These are phyloP conservation scores for Hippophae rhamnoides DNA, from an alignment of 306 rosid species.

Conservation along the genomic window DNA sequence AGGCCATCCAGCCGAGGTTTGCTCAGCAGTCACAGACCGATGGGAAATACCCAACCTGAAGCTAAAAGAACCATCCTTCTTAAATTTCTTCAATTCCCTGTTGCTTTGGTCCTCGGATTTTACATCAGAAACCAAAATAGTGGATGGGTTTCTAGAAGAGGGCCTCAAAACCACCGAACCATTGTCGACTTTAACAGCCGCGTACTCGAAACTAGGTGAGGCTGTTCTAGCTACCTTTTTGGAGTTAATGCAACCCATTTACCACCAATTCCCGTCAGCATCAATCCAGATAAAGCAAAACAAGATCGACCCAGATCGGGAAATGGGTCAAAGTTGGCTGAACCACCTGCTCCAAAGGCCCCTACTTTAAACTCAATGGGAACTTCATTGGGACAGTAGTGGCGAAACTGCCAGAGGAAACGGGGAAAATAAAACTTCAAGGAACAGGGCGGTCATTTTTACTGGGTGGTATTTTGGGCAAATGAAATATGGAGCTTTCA, in stretches of 20 bases:
- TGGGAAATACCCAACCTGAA: constrained; percentile 40
- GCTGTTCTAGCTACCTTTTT: constrained; percentile 25
- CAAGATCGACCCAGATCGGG: constrained; percentile 25
- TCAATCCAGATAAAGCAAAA: constrained; percentile 9
- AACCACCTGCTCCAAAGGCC: background rate
- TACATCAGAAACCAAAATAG: constrained; percentile 8
- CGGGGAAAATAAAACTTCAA: background rate
- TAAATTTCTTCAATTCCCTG: constrained; percentile 31
- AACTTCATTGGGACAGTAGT: constrained; percentile 9
- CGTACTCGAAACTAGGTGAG: constrained; percentile 18
- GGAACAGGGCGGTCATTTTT: constrained; percentile 9
- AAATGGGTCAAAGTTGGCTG: constrained; percentile 20
- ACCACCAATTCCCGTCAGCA: constrained; percentile 28
- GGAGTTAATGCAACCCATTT: constrained; percentile 93
- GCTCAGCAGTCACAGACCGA: constrained; percentile 62
- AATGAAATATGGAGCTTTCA: constrained; percentile 7
- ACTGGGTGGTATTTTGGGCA: background rate
- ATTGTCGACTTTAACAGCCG: constrained; percentile 13
- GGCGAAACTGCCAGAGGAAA: constrained; percentile 1
- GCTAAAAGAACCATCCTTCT: constrained; percentile 36
- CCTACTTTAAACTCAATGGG: constrained; percentile 43
- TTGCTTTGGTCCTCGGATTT: constrained; percentile 29
- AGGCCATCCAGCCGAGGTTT: constrained; percentile 98
- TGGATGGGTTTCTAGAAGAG: constrained; percentile 19
- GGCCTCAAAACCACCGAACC: constrained; percentile 18